phyloP scores from a whole-genome alignment of 1,139 yeast species.

The Insectozyma bohioensis region DNA sequence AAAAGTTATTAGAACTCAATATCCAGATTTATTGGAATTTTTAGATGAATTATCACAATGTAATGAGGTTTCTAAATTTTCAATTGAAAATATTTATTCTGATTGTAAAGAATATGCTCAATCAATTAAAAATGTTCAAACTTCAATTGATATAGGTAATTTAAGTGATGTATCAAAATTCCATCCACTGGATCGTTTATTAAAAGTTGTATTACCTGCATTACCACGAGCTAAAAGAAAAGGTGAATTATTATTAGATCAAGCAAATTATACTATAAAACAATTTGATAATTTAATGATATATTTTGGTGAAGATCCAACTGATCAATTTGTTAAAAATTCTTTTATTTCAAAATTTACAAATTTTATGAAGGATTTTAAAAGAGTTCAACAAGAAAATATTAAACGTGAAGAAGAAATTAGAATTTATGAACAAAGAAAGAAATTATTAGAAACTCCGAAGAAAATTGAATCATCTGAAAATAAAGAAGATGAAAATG shows the following conservation, averaged over 20 bases:
- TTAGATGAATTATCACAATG: conserved; percentile 61
- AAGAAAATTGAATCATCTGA: conserved; percentile 19
- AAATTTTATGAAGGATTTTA: conserved; percentile 71
- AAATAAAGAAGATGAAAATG: conserved; percentile 14
- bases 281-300: conserved; percentile 73
- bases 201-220: conserved; percentile 61
- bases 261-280: conserved; percentile 58
- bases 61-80: conserved; percentile 58
- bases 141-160: conserved; percentile 73
- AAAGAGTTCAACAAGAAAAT: conserved; percentile 75
- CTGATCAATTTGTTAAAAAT: conserved; percentile 63
- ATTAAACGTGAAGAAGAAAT: conserved; percentile 76
- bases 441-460: conserved; percentile 55
- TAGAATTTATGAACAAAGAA: conserved; percentile 72
- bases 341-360: conserved; percentile 74
- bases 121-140: conserved; percentile 64
- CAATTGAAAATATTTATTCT: conserved; percentile 63
- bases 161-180: conserved; percentile 72
- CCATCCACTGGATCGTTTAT: conserved; percentile 70
- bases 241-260: conserved; percentile 62
- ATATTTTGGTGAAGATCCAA: conserved; percentile 75
- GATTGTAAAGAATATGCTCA: conserved; percentile 63
- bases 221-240: conserved; percentile 70
- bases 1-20: conserved; percentile 63
- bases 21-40: conserved; percentile 63